These are phyloP conservation scores for Orbilia brochopaga DNA, from an alignment of 2,329 filamentous ascomycete species.

Conservation along the genomic window DNA sequence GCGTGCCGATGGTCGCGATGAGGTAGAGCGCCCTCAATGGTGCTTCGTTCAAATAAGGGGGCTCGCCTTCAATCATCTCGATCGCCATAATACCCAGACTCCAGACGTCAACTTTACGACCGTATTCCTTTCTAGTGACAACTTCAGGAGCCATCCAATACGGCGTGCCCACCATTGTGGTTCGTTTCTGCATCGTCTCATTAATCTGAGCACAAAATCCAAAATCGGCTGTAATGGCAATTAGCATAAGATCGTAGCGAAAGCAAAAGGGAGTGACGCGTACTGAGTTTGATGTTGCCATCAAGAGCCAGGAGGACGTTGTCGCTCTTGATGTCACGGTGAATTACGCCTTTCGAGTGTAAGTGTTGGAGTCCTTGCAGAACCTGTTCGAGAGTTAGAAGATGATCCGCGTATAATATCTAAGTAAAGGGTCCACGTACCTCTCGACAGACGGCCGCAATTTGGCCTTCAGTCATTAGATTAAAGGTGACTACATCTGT, in stretches of 20 bases:
- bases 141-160: constrained; percentile 99
- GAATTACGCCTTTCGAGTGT: constrained; percentile 95
- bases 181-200: constrained; percentile 93
- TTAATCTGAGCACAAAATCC: constrained; percentile 99
- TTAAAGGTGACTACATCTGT: constrained; percentile 99
- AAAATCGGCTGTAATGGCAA: constrained; percentile 76
- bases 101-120: constrained; percentile 98
- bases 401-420: constrained; percentile 5
- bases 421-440: constrained; percentile 63
- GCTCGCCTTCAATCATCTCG: constrained; percentile 99
- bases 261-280: constrained; percentile 58
- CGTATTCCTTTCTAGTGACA: constrained; percentile 98
- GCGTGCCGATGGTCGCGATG: constrained; percentile 97
- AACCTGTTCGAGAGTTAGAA: constrained; percentile 67
- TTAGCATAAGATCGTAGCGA: constrained; percentile 16
- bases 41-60: constrained; percentile 96
- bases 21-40: constrained; percentile 95
- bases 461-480: constrained; percentile 93
- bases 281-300: constrained; percentile 97
- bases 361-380: constrained; percentile 93
- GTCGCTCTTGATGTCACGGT: constrained; percentile 99
- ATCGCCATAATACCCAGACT: constrained; percentile 99
- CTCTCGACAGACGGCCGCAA: constrained; percentile 95
- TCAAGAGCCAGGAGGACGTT: constrained; percentile 93
- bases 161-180: constrained; percentile 97